phyloP scores from a whole-genome alignment of 352 stramenopile genomes.

The Globisporangium uncinulatum region DNA sequence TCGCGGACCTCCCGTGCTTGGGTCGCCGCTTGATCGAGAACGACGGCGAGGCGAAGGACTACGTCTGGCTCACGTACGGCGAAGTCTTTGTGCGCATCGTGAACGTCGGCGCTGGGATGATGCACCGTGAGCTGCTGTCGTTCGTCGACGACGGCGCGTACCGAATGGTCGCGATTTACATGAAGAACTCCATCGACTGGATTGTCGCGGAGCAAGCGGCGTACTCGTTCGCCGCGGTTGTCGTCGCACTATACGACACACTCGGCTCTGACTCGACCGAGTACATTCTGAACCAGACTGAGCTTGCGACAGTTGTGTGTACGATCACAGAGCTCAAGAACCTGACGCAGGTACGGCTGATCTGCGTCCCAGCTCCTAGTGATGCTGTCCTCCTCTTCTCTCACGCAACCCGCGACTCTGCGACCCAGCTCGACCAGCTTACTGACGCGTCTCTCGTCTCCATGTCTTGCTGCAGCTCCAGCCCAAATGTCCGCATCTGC shows the following conservation, averaged over 20 bases:
- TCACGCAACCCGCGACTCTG: not conserved
- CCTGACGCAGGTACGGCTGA: conserved; percentile 22
- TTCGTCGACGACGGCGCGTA: conserved; percentile 29
- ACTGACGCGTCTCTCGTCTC: conserved; percentile 1
- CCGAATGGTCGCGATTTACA: conserved; percentile 91
- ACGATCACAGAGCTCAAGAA: conserved; percentile 47
- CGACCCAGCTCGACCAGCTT: not conserved
- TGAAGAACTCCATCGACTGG: conserved; percentile 97
- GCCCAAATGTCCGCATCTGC: conserved; percentile 38
- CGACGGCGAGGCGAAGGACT: conserved; percentile 23
- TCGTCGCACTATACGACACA: conserved; percentile 79
- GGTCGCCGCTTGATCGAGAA: conserved; percentile 34
- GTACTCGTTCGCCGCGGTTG: conserved; percentile 31
- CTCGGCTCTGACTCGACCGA: conserved; percentile 62
- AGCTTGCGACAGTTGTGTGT: conserved; percentile 62
- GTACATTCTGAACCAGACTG: conserved; percentile 75
- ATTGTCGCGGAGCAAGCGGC: conserved; percentile 88
- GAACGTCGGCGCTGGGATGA: conserved; percentile 36
- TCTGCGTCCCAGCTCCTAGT: not conserved
- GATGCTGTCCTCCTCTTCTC: not conserved
- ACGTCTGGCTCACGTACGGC: conserved; percentile 55
- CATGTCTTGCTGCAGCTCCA: conserved; percentile 9
- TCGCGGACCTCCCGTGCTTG: conserved; percentile 29
- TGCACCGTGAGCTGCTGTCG: conserved; percentile 38
- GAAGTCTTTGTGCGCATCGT: conserved; percentile 26